Evolutionary conservation across 768 basidiomycete species (phyloP).

Genomic region (Lentinula sp.): DNA sequence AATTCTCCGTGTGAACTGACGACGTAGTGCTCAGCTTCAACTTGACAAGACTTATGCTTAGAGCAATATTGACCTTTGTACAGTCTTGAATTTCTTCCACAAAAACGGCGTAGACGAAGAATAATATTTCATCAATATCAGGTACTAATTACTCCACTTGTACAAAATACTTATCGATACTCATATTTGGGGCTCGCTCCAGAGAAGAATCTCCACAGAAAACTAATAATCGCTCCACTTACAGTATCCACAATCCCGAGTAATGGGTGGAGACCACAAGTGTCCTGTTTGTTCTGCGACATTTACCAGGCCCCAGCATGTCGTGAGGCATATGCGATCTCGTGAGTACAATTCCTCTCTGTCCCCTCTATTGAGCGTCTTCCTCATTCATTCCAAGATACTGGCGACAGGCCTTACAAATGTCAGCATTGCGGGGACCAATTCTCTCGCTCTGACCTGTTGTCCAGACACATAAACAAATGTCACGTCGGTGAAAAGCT

Average conservation of each 20-base stretch:
- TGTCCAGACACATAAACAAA: slow-evolving; percentile 83
- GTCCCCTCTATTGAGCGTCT: slow-evolving; percentile 4
- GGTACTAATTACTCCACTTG: background rate
- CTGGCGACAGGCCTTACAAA: slow-evolving; percentile 86
- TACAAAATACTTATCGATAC: background rate
- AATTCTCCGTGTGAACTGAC: background rate
- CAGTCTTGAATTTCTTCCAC: background rate
- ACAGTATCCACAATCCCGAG: background rate
- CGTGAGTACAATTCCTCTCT: slow-evolving; percentile 46
- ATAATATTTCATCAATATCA: background rate
- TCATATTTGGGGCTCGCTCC: background rate
- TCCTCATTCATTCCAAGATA: slow-evolving; percentile 44
- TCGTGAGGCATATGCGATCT: slow-evolving; percentile 85
- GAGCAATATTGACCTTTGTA: background rate
- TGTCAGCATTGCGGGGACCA: slow-evolving; percentile 86
- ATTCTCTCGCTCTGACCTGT: slow-evolving; percentile 73
- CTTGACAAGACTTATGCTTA: background rate
- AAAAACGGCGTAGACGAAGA: background rate
- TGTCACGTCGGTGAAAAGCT: slow-evolving; percentile 78
- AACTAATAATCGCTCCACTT: background rate
- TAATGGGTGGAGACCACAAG: slow-evolving; percentile 79
- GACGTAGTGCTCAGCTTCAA: background rate
- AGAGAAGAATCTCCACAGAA: background rate
- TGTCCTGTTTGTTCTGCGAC: slow-evolving; percentile 85
- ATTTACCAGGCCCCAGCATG: slow-evolving; percentile 87